phyloP scores from a whole-genome alignment of 441 rosid species.

The Dalechampia spathulata region DNA sequence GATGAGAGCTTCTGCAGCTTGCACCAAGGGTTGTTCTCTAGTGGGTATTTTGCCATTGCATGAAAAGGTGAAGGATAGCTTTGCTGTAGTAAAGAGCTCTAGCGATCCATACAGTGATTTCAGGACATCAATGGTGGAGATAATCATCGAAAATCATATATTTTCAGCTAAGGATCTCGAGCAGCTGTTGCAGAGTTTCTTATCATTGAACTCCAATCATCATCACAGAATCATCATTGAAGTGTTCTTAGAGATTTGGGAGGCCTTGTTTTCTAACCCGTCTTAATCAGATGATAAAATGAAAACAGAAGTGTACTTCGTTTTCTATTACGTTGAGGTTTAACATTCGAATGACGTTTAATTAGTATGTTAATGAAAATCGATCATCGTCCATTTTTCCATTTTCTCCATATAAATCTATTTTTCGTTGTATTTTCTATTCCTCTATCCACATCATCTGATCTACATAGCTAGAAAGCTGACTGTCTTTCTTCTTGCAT shows the following conservation, averaged over 20 bases:
- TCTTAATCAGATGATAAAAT: slow-evolving; percentile 4
- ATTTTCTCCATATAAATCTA: no score
- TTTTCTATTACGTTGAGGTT: slow-evolving; percentile 14
- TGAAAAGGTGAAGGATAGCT: slow-evolving; percentile 55
- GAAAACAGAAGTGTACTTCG: no score
- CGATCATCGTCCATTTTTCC: background rate
- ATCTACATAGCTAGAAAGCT: no score
- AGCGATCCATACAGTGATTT: slow-evolving; percentile 78
- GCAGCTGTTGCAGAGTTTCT: slow-evolving; percentile 71
- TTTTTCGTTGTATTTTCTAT: no score
- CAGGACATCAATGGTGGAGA: slow-evolving; percentile 89
- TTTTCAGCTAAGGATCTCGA: slow-evolving; percentile 61
- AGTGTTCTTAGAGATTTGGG: slow-evolving; percentile 75
- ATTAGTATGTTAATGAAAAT: slow-evolving; percentile 3
- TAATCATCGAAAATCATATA: slow-evolving; percentile 83
- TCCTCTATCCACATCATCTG: no score
- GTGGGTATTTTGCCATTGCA: slow-evolving; percentile 19
- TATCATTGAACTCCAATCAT: slow-evolving; percentile 62
- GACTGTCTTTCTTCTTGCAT: no score
- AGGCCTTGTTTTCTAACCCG: slow-evolving; percentile 52
- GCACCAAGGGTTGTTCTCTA: no score
- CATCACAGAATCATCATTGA: slow-evolving; percentile 68
- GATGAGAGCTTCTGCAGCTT: slow-evolving; percentile 7
- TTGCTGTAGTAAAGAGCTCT: slow-evolving; percentile 87
- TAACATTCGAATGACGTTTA: slow-evolving; percentile 13